A percentile compares a stretch with the other conserved stretches of the same genome.
Conservation (phyloP, 1,139 yeast species). For the Saccharomyces uvarum region DNA sequence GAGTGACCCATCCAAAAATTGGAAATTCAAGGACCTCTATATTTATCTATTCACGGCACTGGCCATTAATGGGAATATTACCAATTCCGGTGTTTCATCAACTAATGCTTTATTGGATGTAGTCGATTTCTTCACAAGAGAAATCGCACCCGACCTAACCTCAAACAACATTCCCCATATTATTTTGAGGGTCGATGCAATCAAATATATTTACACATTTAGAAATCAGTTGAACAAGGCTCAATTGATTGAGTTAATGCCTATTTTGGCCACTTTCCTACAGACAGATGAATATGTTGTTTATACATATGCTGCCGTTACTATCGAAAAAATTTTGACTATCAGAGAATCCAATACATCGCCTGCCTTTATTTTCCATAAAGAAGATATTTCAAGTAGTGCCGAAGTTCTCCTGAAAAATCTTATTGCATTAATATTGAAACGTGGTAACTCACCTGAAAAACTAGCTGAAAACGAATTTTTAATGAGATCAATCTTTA, state of each 20-base stretch:
- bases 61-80: slow-evolving; percentile 83
- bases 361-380: slow-evolving; percentile 53
- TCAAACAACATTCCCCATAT: slow-evolving; percentile 45
- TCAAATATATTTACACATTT: slow-evolving; percentile 80
- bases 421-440: slow-evolving; percentile 58
- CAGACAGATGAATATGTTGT: slow-evolving; percentile 64
- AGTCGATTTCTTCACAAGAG: slow-evolving; percentile 70
- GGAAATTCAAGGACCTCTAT: slow-evolving; percentile 87
- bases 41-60: slow-evolving; percentile 78
- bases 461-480: slow-evolving; percentile 93
- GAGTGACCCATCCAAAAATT: slow-evolving; percentile 38
- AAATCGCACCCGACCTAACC: slow-evolving; percentile 74
- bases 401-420: slow-evolving; percentile 51
- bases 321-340: slow-evolving; percentile 80
- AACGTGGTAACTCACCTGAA: slow-evolving; percentile 63
- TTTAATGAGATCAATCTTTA: slow-evolving; percentile 79
- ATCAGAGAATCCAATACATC: slow-evolving; percentile 52
- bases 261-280: slow-evolving; percentile 67
- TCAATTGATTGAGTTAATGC: slow-evolving; percentile 72
- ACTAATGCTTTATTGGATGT: slow-evolving; percentile 81
- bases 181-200: slow-evolving; percentile 83
- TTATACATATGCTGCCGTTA: slow-evolving; percentile 87
- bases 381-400: slow-evolving; percentile 57
- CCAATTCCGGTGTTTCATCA: slow-evolving; percentile 81
- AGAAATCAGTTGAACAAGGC: slow-evolving; percentile 87